Conservation (phyloP, 768 basidiomycete genomes). For the Xerocomellus amylosporus region DNA sequence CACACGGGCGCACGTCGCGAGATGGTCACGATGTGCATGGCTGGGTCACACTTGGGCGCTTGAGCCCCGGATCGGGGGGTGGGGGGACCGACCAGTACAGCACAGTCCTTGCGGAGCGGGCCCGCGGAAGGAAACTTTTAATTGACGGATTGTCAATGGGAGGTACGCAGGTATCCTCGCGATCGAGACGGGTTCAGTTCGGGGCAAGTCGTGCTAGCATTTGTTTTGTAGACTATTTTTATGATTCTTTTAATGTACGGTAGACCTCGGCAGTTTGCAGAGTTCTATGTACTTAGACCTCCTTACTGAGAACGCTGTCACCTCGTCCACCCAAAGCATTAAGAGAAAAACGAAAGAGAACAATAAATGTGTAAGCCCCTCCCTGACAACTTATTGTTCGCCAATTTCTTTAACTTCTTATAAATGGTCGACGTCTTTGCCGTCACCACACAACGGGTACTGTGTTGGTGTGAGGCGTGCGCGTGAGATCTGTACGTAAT, state of each 20-base stretch:
- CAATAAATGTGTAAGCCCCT: too few species aligned
- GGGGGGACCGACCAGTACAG: neutral
- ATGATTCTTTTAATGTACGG: neutral
- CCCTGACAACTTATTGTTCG: too few species aligned
- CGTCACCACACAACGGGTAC: too few species aligned
- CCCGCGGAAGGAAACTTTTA: neutral
- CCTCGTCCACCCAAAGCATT: too few species aligned
- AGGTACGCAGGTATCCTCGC: neutral
- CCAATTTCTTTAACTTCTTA: too few species aligned
- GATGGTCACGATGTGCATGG: neutral
- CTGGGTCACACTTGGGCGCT: neutral
- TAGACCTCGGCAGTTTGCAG: too few species aligned
- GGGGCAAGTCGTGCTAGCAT: neutral
- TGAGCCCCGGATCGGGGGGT: neutral
- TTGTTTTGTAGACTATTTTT: neutral
- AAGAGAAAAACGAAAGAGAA: too few species aligned
- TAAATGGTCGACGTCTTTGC: too few species aligned
- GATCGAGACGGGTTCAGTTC: conserved; percentile 2
- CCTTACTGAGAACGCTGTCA: too few species aligned
- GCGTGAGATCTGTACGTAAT: too few species aligned
- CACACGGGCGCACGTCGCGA: neutral
- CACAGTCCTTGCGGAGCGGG: neutral
- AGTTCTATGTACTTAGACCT: too few species aligned
- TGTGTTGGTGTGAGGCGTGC: too few species aligned
- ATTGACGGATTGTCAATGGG: neutral